These are phyloP conservation scores for Hypoxylon sp. DNA, from an alignment of 2,329 filamentous ascomycete genomes.

Conservation along the genomic window DNA sequence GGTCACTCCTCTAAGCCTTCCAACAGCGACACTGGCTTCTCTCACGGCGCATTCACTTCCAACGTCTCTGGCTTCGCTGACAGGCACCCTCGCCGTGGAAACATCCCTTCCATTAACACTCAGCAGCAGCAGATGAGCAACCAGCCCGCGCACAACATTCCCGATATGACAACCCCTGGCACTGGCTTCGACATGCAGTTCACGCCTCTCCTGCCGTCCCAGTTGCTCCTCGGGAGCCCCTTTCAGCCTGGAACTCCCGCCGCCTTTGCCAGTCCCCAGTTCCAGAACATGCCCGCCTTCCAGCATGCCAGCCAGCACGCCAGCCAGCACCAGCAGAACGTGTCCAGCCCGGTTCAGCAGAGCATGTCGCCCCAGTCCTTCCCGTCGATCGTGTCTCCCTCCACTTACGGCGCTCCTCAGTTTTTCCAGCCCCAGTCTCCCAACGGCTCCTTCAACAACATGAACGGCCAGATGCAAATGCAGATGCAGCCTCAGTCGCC, in stretches of 20 bases:
- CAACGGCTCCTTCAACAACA: slow-evolving; percentile 74
- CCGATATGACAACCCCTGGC: slow-evolving; percentile 84
- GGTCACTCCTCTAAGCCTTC: slow-evolving; percentile 82
- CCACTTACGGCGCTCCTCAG: slow-evolving; percentile 80
- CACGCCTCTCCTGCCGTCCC: slow-evolving; percentile 91
- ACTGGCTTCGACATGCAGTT: slow-evolving; percentile 98
- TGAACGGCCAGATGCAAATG: slow-evolving; percentile 65
- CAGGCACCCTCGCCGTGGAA: slow-evolving; percentile 81
- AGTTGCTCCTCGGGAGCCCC: slow-evolving; percentile 91
- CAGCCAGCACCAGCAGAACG: slow-evolving; percentile 56
- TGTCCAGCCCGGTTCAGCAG: slow-evolving; percentile 78
- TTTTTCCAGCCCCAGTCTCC: slow-evolving; percentile 89
- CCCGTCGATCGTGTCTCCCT: slow-evolving; percentile 85
- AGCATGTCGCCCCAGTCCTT: slow-evolving; percentile 84
- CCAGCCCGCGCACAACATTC: slow-evolving; percentile 60
- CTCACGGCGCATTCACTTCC: slow-evolving; percentile 88
- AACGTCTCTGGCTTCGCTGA: slow-evolving; percentile 87
- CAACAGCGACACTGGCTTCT: slow-evolving; percentile 87
- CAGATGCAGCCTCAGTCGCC: slow-evolving; percentile 73
- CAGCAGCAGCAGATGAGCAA: slow-evolving; percentile 60
- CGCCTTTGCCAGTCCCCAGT: slow-evolving; percentile 89
- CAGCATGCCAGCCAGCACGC: slow-evolving; percentile 61
- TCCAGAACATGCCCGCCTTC: slow-evolving; percentile 83
- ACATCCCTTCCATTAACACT: slow-evolving; percentile 94
- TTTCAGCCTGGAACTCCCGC: slow-evolving; percentile 95